Conservation (phyloP, 148 eudicot genomes). For the Polygonum aviculare region DNA sequence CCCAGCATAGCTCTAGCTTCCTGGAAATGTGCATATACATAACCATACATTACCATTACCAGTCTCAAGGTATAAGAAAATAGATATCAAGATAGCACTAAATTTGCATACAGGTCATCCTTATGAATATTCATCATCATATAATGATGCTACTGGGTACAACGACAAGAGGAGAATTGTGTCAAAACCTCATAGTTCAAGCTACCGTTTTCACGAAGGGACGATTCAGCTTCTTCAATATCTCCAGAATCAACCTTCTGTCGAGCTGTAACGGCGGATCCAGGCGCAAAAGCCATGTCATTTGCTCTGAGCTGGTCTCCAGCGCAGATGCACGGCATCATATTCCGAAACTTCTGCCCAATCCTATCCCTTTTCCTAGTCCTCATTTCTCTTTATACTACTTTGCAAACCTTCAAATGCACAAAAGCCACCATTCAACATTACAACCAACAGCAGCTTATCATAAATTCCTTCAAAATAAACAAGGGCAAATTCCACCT, state of each 20-base stretch:
- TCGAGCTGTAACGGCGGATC: conserved; percentile 38
- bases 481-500: background rate
- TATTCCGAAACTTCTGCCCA: conserved; percentile 24
- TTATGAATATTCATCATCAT: background rate
- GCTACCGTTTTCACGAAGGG: conserved; percentile 76
- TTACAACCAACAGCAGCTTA: background rate
- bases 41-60: background rate
- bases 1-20: conserved; percentile 96
- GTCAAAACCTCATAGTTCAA: conserved; percentile 73
- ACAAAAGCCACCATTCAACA: conserved; percentile 9
- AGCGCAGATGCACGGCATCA: conserved; percentile 65
- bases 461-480: background rate
- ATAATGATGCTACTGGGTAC: background rate
- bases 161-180: background rate
- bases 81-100: background rate
- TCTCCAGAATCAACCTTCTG: conserved; percentile 49
- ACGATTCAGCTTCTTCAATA: conserved; percentile 89
- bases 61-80: background rate
- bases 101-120: background rate
- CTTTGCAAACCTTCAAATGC: conserved; percentile 18
- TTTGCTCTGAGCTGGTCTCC: conserved; percentile 41
- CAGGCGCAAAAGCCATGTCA: conserved; percentile 40
- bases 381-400: conserved; percentile 29
- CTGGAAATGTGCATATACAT: conserved; percentile 26
- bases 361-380: conserved; percentile 21